Evolutionary conservation across 208 protist species (phyloP), one percentile per base, ranked within the genome.

Genomic region (Wallacemonas collosoma): DNA sequence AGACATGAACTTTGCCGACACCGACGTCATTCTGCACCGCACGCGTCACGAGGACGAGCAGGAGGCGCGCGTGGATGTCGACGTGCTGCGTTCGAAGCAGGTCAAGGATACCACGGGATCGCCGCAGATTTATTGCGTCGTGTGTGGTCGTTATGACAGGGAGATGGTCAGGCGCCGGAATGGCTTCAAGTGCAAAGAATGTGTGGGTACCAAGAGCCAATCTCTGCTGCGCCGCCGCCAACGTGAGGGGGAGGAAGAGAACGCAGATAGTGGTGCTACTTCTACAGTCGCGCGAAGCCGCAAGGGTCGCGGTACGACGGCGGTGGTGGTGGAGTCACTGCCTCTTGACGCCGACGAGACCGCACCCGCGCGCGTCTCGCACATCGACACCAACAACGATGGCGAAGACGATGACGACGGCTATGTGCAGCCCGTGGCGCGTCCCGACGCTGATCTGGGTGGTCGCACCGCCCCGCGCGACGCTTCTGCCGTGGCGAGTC

Each of bases 101-200:
- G 58, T 76, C 6, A 72, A 78, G 47, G 50, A 50, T 35, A 58
- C 71, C 56, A 61, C 54, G 64, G 79, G 65, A 43, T 75, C 84
- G 0, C 86, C 89, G 17, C 80, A 85, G 47, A 86, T 90, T 17
- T 94, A 91, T 76, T 94, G 89, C 58, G 89, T 94, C 15, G 89
- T 94, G 62, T 94, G 89, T 67, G 86, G 89, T 53, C 86, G 89
- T 43, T 92, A 90, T 64, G 89, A 94, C 47, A 78, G 86, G 15
- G 86, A 94, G 60, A 90, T 94, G 86, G 86, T 92, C 55, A 75
- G 81, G 17, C 86, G 89, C 11, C 79, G 80, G 47, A 90, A 88
- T 72, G 89, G 89, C 1, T 92, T 89, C 77, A 94, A 94, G 75
- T 94, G 89, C 62, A 83, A 80, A 60, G 86, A 91, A 66, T 94